Evolutionary conservation across 2,329 filamentous ascomycete genomes (phyloP).

Genomic region (Nigrospora oryzae): DNA sequence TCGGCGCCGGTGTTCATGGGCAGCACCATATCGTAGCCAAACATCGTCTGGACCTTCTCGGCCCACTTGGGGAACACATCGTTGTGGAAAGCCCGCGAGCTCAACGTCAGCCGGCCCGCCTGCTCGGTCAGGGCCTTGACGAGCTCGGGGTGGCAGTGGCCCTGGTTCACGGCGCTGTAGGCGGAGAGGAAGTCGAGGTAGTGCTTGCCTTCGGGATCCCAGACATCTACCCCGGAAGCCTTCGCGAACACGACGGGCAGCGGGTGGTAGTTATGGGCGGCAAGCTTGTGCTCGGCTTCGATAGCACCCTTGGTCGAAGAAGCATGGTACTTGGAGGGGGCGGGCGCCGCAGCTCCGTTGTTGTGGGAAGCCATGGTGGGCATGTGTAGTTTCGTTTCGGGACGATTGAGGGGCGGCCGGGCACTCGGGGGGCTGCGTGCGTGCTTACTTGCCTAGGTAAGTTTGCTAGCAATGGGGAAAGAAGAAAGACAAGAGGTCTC

Average conservation of each 20-base stretch:
- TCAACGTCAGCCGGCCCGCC: slow-evolving; percentile 80
- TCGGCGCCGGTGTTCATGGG: slow-evolving; percentile 98
- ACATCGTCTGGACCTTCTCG: slow-evolving; percentile 79
- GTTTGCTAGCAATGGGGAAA: no score
- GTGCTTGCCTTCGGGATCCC: slow-evolving; percentile 92
- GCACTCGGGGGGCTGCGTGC: no score
- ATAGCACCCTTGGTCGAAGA: slow-evolving; percentile 75
- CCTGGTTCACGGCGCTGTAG: slow-evolving; percentile 96
- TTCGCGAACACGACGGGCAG: slow-evolving; percentile 87
- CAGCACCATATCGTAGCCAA: slow-evolving; percentile 95
- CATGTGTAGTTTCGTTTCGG: no score
- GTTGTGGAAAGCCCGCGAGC: slow-evolving; percentile 94
- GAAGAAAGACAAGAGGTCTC: no score
- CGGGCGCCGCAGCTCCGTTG: slow-evolving; percentile 24
- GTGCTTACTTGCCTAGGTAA: no score
- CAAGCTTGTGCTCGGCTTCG: slow-evolving; percentile 69
- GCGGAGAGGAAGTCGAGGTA: slow-evolving; percentile 98
- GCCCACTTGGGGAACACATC: slow-evolving; percentile 96
- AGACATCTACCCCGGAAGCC: slow-evolving; percentile 79
- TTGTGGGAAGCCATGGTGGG: slow-evolving; percentile 51
- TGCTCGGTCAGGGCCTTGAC: slow-evolving; percentile 86
- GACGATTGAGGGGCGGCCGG: no score
- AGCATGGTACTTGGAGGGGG: slow-evolving; percentile 54
- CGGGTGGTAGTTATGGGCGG: slow-evolving; percentile 98
- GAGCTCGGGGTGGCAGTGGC: slow-evolving; percentile 94